phyloP scores from a whole-genome alignment of 169 alveolate species.

The Nephromyces sp. region DNA sequence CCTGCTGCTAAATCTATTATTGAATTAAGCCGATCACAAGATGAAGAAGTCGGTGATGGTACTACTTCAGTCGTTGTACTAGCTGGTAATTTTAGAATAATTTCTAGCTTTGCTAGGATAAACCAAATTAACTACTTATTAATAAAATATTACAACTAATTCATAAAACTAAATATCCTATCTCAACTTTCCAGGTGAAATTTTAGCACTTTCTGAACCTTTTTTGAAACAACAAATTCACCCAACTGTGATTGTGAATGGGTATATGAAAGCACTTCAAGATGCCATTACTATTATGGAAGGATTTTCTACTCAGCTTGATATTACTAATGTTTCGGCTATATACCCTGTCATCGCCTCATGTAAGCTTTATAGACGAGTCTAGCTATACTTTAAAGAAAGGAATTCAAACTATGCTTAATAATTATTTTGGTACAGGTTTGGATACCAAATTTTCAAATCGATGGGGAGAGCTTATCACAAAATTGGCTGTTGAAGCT shows the following conservation, averaged over 20 bases:
- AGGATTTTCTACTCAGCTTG: conserved; percentile 72
- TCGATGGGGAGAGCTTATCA: conserved; percentile 86
- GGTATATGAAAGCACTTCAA: conserved; percentile 25
- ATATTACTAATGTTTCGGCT: conserved; percentile 60
- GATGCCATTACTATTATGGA: conserved; percentile 48
- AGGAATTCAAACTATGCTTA: no score
- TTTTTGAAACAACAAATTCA: conserved; percentile 18
- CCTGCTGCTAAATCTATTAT: conserved; percentile 98
- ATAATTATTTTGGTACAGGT: no score
- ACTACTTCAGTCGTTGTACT: conserved; percentile 92
- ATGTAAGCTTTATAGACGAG: no score
- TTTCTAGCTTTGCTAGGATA: conserved; percentile 9
- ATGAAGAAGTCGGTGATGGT: conserved; percentile 99
- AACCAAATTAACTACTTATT: no score
- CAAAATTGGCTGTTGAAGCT: conserved; percentile 86
- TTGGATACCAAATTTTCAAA: conserved; percentile 50
- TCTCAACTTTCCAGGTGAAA: no score
- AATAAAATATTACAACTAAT: no score
- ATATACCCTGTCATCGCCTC: conserved; percentile 33
- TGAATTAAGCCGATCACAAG: conserved; percentile 91
- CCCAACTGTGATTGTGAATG: not conserved
- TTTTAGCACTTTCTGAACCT: no score
- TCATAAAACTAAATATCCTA: no score
- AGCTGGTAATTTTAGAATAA: conserved; percentile 83
- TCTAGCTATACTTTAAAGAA: no score